Evolutionary conservation across 2,329 filamentous ascomycete genomes (phyloP), one percentile per base, ranked within the genome.

Genomic region (Stagonosporopsis rhizophila): DNA sequence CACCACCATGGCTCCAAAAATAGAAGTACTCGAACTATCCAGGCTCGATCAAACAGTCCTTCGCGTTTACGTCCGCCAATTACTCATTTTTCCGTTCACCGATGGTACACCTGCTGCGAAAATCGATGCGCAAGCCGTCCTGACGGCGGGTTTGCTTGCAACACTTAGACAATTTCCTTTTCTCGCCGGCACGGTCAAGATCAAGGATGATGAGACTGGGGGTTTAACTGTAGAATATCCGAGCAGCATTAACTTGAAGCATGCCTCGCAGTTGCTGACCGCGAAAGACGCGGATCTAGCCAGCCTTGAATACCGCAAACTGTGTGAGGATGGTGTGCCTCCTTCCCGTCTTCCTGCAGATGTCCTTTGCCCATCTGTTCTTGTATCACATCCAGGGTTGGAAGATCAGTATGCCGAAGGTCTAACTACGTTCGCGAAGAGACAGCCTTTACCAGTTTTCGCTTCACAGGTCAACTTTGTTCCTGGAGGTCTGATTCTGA

Each of bases 401-500:
- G 59, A 64, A 2, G 52, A 66, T 34, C 44, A 52, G 6, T 64
- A 56, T n/a, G 64, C 49, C 11, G 54, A 65, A 8, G 37, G 20
- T 4, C 41, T 37, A 3, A 59, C 56, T 1, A 55, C 38, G 2
- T 57, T 67, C 2, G 23, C 40, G 1, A 66, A 51, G 32, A 48
- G 40, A 14, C 15, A 39, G 6, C 47, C 60, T 2, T 44, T 67
- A 8, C 67, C 70, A 2, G 63, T 56, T 6, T 56, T 73, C 12
- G 62, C 63, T 8, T 46, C 62, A 2, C 65, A 70, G 42, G 65
- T 64, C 8, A 66, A 58, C 9, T 72, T 70, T 42, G 63, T 72
- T 15, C 60, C 59, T 1, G 67, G 66, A n/a, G 70, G 70, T 1
- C 54, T 72, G 8, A 55, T 72, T 8, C 41, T 73, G 19, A 72